Evolutionary conservation across 129 eudicot genomes (phyloP).

Genomic region (Artemisia annua): DNA sequence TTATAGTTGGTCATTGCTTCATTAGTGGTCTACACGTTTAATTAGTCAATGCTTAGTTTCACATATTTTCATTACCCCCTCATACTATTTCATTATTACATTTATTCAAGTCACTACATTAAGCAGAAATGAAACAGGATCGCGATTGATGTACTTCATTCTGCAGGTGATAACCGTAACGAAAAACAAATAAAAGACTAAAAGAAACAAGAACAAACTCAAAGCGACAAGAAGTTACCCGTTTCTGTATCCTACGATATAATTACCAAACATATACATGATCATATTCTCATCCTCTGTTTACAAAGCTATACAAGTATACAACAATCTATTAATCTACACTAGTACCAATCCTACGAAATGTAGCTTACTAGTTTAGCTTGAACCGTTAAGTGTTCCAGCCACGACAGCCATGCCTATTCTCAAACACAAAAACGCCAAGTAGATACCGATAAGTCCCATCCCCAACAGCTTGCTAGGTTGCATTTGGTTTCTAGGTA

Average conservation of each 20-base stretch:
- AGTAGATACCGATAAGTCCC: slow-evolving; percentile 55
- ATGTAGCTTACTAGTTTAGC: slow-evolving; percentile 4
- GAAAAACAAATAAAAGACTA: not conserved
- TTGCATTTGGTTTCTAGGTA: slow-evolving; percentile 58
- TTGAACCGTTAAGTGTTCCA: slow-evolving; percentile 34
- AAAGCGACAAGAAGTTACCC: not conserved
- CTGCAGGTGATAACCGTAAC: not conserved
- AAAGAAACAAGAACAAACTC: not conserved
- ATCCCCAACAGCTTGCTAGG: slow-evolving; percentile 57
- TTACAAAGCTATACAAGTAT: not conserved
- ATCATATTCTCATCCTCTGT: not conserved
- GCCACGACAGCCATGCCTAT: slow-evolving; percentile 33
- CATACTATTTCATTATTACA: not conserved
- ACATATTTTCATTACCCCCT: slow-evolving; percentile 1
- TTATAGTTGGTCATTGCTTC: slow-evolving; percentile 11
- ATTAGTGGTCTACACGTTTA: slow-evolving; percentile 16
- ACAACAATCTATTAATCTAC: slow-evolving; percentile 9
- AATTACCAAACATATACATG: not conserved
- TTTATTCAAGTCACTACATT: not conserved
- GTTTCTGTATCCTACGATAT: not conserved
- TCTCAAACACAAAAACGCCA: slow-evolving; percentile 49
- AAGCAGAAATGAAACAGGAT: not conserved
- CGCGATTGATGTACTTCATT: not conserved
- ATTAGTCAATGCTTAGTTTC: slow-evolving; percentile 4
- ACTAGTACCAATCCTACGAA: not conserved